Evolutionary conservation across 2,329 filamentous ascomycete species (phyloP).

Genomic region (Aspergillus cejpii): DNA sequence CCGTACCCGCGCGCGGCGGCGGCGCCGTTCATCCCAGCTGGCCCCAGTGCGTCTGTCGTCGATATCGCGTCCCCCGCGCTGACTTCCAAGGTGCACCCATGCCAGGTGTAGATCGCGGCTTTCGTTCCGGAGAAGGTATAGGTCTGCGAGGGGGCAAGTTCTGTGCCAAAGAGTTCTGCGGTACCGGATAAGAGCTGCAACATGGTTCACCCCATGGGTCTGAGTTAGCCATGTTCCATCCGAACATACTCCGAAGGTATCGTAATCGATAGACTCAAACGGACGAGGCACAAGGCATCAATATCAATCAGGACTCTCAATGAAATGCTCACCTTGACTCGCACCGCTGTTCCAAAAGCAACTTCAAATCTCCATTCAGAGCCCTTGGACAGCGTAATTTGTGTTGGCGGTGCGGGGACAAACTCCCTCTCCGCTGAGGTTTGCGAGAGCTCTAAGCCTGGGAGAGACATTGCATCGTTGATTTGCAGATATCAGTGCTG

Average conservation of each 20-base stretch:
- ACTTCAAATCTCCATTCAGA: conserved; percentile 78
- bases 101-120: conserved; percentile 85
- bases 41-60: conserved; percentile 24
- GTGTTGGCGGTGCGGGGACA: conserved; percentile 35
- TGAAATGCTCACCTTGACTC: conserved; percentile 50
- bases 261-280: too few species aligned
- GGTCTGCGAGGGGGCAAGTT: conserved; percentile 70
- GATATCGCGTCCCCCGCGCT: conserved; percentile 52
- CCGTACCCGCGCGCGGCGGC: conserved; percentile 26
- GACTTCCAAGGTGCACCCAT: conserved; percentile 80
- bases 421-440: conserved; percentile 46
- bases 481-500: neutral
- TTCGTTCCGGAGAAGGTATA: conserved; percentile 79
- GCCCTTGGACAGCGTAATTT: conserved; percentile 54
- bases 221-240: conserved; percentile 5
- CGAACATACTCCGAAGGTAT: neutral
- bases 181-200: conserved; percentile 65
- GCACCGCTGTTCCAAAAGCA: conserved; percentile 47
- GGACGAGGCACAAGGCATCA: too few species aligned
- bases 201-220: too few species aligned
- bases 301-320: too few species aligned
- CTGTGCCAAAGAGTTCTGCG: conserved; percentile 90
- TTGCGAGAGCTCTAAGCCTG: conserved; percentile 63
- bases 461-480: conserved; percentile 58
- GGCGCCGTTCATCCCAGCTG: conserved; percentile 19